A percentile compares a stretch with the other conserved stretches of the same genome.
These are phyloP conservation scores for Phaeotremella fagi DNA, from an alignment of 768 basidiomycete species.

Conservation along the genomic window DNA sequence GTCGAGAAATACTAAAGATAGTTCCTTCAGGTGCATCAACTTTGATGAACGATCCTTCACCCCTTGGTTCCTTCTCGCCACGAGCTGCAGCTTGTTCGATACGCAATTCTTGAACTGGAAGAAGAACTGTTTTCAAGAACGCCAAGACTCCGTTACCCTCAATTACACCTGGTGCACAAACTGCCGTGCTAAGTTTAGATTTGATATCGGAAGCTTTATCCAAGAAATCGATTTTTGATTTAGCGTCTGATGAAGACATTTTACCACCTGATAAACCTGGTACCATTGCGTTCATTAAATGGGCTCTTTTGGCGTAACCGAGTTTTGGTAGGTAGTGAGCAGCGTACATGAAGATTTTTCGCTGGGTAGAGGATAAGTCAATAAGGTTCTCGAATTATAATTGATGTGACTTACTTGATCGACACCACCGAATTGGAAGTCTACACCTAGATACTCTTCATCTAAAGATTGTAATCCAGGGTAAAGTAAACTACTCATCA, in stretches of 20 bases:
- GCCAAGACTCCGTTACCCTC: slow-evolving; percentile 82
- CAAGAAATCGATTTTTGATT: slow-evolving; percentile 97
- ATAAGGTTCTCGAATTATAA: neutral
- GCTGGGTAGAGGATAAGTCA: slow-evolving; percentile 52
- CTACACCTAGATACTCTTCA: slow-evolving; percentile 89
- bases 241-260: slow-evolving; percentile 97
- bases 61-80: slow-evolving; percentile 52
- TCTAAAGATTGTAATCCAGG: slow-evolving; percentile 95
- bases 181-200: slow-evolving; percentile 84
- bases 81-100: slow-evolving; percentile 53
- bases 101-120: slow-evolving; percentile 75
- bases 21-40: slow-evolving; percentile 73
- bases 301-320: slow-evolving; percentile 89
- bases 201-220: slow-evolving; percentile 76
- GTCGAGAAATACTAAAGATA: slow-evolving; percentile 71
- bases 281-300: slow-evolving; percentile 98
- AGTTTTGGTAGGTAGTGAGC: slow-evolving; percentile 90
- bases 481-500: slow-evolving; percentile 87
- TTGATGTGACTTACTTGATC: slow-evolving; percentile 67
- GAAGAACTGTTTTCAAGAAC: slow-evolving; percentile 79
- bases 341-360: slow-evolving; percentile 98
- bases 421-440: slow-evolving; percentile 97
- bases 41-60: slow-evolving; percentile 61
- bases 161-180: slow-evolving; percentile 88
- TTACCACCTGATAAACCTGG: slow-evolving; percentile 91